A percentile compares a stretch with the other conserved stretches of the same genome.
phyloP scores from a whole-genome alignment of 352 stramenopile species.

The Phytophthora tubulina region DNA sequence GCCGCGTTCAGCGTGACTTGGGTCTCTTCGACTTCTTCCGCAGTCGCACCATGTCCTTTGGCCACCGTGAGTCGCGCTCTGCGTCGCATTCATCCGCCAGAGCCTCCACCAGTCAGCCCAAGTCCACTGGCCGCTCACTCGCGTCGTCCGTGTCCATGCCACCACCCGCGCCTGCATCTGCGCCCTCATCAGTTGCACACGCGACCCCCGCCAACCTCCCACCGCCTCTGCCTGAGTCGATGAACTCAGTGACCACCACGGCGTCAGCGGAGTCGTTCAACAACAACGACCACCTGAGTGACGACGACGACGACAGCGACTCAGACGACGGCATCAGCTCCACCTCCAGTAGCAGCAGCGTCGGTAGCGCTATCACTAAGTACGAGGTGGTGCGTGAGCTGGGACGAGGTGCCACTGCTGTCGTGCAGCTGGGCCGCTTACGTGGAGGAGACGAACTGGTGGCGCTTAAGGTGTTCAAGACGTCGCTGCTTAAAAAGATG shows the following conservation, averaged over 20 bases:
- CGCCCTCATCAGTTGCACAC: neutral
- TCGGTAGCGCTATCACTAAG: conserved; percentile 64
- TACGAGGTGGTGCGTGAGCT: conserved; percentile 87
- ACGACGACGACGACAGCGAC: conserved; percentile 50
- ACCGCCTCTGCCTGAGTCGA: conserved; percentile 22
- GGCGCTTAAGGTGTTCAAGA: conserved; percentile 89
- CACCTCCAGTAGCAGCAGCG: conserved; percentile 20
- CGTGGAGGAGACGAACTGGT: conserved; percentile 69
- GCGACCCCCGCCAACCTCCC: neutral
- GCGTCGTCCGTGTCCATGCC: conserved; percentile 41
- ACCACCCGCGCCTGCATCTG: conserved; percentile 25
- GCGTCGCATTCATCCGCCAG: conserved; percentile 31
- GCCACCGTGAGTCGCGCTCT: conserved; percentile 37
- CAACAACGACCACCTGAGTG: conserved; percentile 54
- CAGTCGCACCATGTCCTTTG: conserved; percentile 58
- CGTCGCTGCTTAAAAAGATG: conserved; percentile 88
- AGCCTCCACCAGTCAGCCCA: conserved; percentile 21
- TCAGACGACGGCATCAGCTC: conserved; percentile 41
- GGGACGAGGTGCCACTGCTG: conserved; percentile 78
- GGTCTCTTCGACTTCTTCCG: conserved; percentile 87
- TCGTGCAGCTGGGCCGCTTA: conserved; percentile 81
- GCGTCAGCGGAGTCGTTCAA: conserved; percentile 49
- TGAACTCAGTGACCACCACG: conserved; percentile 54
- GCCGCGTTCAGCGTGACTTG: conserved; percentile 41
- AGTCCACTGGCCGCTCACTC: conserved; percentile 13